phyloP scores from a whole-genome alignment of 1,284 basidiomycete genomes.

The Tilletiaria anomala region DNA sequence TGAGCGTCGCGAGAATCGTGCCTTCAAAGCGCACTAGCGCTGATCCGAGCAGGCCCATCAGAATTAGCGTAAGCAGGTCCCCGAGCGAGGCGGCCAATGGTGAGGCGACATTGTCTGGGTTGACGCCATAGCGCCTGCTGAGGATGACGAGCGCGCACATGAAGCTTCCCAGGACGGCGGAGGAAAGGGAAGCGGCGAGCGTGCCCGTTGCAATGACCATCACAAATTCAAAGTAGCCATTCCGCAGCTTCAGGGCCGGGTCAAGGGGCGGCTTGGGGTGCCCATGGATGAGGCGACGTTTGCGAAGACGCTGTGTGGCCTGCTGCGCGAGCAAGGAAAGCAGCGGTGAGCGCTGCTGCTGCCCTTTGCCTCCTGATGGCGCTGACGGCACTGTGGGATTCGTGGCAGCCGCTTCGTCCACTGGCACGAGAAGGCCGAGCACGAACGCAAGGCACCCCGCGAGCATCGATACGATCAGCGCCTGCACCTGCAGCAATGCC shows the following conservation, averaged over 20 bases:
- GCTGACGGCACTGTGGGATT: no score
- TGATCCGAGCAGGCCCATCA: slow-evolving; percentile 38
- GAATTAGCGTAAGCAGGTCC: slow-evolving; percentile 64
- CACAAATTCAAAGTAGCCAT: slow-evolving; percentile 48
- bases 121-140: slow-evolving; percentile 58
- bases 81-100: slow-evolving; percentile 83
- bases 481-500: slow-evolving; percentile 79
- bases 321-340: neutral
- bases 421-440: slow-evolving; percentile 54
- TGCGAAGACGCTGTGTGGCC: neutral
- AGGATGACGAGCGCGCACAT: slow-evolving; percentile 75
- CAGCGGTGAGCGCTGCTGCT: no score
- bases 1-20: slow-evolving; percentile 40
- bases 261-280: slow-evolving; percentile 27
- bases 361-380: no score
- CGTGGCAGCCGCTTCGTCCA: no score
- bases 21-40: slow-evolving; percentile 38
- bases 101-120: slow-evolving; percentile 92
- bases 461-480: slow-evolving; percentile 70
- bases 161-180: slow-evolving; percentile 70
- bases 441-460: slow-evolving; percentile 67
- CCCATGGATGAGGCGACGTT: slow-evolving; percentile 32
- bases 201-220: slow-evolving; percentile 80
- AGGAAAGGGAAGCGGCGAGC: slow-evolving; percentile 68
- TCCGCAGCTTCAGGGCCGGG: slow-evolving; percentile 28